phyloP scores from a whole-genome alignment of 768 basidiomycete genomes.

The Favolaschia claudopus region DNA sequence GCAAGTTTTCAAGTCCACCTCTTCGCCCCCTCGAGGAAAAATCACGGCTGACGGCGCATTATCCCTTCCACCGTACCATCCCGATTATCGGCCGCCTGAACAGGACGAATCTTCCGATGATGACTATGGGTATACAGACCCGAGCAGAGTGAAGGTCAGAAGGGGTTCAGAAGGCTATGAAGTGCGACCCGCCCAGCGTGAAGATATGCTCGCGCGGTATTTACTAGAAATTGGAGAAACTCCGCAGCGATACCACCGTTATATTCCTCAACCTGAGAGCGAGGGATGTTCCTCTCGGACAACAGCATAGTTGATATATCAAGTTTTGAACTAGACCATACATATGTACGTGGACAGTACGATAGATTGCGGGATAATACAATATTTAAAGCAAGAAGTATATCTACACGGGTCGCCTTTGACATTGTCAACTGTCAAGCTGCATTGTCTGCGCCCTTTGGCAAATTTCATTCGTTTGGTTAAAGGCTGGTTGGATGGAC shows the following conservation, averaged over 20 bases:
- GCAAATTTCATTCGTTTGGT: slow-evolving; percentile 39
- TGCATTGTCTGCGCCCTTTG: slow-evolving; percentile 24
- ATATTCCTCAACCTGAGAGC: slow-evolving; percentile 64
- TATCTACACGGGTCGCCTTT: neutral
- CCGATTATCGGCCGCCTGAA: slow-evolving; percentile 61
- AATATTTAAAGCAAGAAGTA: neutral
- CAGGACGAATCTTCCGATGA: slow-evolving; percentile 37
- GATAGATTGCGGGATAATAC: neutral
- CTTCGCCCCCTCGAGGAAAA: slow-evolving; percentile 28
- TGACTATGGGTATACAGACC: slow-evolving; percentile 34
- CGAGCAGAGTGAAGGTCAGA: slow-evolving; percentile 48
- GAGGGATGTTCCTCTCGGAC: slow-evolving; percentile 40
- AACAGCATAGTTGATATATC: neutral
- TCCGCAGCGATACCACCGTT: slow-evolving; percentile 69
- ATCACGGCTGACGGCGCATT: slow-evolving; percentile 46
- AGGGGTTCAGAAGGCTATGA: slow-evolving; percentile 88
- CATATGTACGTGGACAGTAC: neutral
- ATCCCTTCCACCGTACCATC: slow-evolving; percentile 77
- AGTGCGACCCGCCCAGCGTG: slow-evolving; percentile 65
- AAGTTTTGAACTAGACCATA: neutral
- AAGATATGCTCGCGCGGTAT: slow-evolving; percentile 69
- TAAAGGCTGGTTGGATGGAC: slow-evolving; percentile 40
- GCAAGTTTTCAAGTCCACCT: slow-evolving; percentile 61
- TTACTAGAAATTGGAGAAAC: slow-evolving; percentile 60
- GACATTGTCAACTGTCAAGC: neutral